Percentiles rank a stretch among this genome's conserved stretches.
Conservation (phyloP, 2,329 filamentous ascomycete species). For the Drechslerella dactyloides region DNA sequence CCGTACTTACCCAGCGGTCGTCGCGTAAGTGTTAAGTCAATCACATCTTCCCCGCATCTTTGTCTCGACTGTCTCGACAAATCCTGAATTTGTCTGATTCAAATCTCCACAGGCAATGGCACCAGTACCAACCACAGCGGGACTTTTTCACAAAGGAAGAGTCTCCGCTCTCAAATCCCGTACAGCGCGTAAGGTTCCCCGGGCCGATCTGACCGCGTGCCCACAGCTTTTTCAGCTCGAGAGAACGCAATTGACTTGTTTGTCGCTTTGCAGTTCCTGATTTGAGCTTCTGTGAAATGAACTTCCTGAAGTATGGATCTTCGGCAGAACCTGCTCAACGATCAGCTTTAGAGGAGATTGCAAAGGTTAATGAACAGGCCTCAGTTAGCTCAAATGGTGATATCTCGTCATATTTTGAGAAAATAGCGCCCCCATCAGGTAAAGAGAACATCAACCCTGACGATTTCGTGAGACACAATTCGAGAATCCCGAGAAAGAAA, state of each 20-base stretch:
- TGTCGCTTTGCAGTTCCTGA: constrained; percentile 29
- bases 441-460: constrained; percentile 23
- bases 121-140: constrained; percentile 23
- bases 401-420: constrained; percentile 40
- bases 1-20: constrained; percentile 30
- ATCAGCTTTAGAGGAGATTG: background rate
- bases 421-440: background rate
- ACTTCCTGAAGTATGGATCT: constrained; percentile 23
- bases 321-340: background rate
- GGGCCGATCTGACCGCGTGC: background rate
- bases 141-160: constrained; percentile 43
- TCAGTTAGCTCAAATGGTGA: constrained; percentile 1
- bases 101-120: constrained; percentile 15
- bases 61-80: background rate
- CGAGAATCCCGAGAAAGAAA: background rate
- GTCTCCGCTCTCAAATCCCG: constrained; percentile 27
- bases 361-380: constrained; percentile 3
- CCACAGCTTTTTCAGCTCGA: background rate
- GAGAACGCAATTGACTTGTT: constrained; percentile 1
- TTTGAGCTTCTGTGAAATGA: constrained; percentile 40
- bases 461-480: background rate
- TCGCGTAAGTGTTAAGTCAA: constrained; percentile 26
- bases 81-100: constrained; percentile 7
- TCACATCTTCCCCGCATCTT: constrained; percentile 29
- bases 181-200: constrained; percentile 25